phyloP scores from a whole-genome alignment of 2,329 filamentous ascomycete species.

The Dactylella cylindrospora region DNA sequence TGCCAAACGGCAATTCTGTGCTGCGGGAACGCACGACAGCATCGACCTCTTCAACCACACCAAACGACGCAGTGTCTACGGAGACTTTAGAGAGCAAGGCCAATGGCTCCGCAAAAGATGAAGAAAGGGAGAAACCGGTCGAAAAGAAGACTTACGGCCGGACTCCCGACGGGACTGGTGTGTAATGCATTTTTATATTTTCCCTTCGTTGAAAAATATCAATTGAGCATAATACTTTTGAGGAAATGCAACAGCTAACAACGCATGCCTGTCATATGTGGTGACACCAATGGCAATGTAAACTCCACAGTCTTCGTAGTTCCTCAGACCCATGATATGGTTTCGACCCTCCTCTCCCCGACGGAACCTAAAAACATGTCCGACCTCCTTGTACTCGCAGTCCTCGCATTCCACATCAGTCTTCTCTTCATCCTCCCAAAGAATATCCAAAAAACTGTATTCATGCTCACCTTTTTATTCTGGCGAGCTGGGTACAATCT shows the following conservation, averaged over 20 bases:
- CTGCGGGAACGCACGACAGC: constrained; percentile 25
- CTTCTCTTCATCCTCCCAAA: constrained; percentile 72
- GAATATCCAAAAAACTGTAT: constrained; percentile 70
- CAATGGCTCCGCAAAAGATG: background rate
- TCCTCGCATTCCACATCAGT: constrained; percentile 74
- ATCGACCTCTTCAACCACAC: constrained; percentile 12
- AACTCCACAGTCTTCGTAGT: constrained; percentile 79
- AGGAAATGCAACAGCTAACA: constrained; percentile 44
- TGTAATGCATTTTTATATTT: no score
- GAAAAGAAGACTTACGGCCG: constrained; percentile 81
- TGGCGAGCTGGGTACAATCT: constrained; percentile 92
- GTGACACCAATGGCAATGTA: no score
- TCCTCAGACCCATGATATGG: constrained; percentile 97
- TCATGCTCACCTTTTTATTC: constrained; percentile 82
- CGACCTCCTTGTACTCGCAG: constrained; percentile 74
- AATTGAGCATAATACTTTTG: constrained; percentile 10
- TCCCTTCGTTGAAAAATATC: no score
- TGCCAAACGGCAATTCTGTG: constrained; percentile 6
- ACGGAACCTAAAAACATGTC: constrained; percentile 93
- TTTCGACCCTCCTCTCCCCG: constrained; percentile 92
- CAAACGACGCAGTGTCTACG: background rate
- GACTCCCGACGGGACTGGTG: constrained; percentile 86
- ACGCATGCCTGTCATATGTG: no score
- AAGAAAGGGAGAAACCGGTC: constrained; percentile 30
- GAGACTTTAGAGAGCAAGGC: background rate